Base-by-base conservation (phyloP, 352 stramenopile genomes). In the Phytophthora capsici region DNA sequence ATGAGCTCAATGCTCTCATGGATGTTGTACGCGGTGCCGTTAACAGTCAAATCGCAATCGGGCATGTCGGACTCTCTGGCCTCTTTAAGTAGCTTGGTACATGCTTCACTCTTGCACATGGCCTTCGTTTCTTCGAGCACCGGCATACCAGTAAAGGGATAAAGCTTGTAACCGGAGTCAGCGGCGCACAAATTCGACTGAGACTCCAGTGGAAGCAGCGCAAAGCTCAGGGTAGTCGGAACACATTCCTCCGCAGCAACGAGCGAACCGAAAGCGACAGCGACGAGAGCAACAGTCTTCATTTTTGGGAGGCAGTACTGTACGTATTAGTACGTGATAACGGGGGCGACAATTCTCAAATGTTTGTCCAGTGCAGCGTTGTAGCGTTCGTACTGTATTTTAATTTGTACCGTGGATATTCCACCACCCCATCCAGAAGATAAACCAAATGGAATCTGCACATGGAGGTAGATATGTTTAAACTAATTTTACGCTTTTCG, bases 91-190 rank as follows among this genome's bases (percentile, higher is more conserved):
- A 80, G 48, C 37, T 64, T 62, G 36, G 63, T 64, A 49, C 69
- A 80, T 12, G 69, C 53, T 1, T 66, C 20, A 19, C 64, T 80
- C 17, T 57, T 69, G 58, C 71, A 77, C 51, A 77, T 75, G 37
- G 26, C 45, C 23, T 54, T 56, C 13, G 66, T 25, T 64, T 80
- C 55, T 4, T 69, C 49, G 8, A 41, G n/a, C 23, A 55, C 57
- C n/a, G 72, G 72, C 64, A 80, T 71, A 4, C 69, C 68, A 16
- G 56, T 63, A 59, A 75, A 77, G 25, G 72, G 69, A 32, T 69
- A 75, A 22, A 80, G 52, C 25, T 74, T 75, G 72, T 75, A 80
- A 13, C 44, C 60, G 25, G 68, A 75, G 5, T 72, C 59, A 28
- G 38, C 47, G 16, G 54, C 45, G 49, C 72, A 80, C 9, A 59